Percentiles rank a stretch among this genome's conserved stretches.
Evolutionary conservation across 2,329 filamentous ascomycete species (phyloP).

Genomic region (Beauveria asiatica): DNA sequence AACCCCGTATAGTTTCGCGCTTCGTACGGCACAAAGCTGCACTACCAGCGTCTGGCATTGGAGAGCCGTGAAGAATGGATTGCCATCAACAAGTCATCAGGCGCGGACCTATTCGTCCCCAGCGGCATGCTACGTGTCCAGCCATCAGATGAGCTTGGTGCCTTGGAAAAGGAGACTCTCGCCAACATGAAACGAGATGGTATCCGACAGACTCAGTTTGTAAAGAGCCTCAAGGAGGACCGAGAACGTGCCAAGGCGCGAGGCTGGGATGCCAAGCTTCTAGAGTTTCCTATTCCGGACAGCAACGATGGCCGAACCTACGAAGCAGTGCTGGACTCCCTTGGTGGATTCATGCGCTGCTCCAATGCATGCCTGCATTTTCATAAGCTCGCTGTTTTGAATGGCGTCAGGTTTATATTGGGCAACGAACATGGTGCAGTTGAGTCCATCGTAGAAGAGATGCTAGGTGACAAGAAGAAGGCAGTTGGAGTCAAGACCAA

Average conservation of each 20-base stretch:
- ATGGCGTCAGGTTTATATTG: constrained; percentile 20
- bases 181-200: constrained; percentile 18
- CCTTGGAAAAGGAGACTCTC: constrained; percentile 18
- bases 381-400: constrained; percentile 14
- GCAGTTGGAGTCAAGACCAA: constrained; percentile 16
- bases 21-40: constrained; percentile 18
- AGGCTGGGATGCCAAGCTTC: constrained; percentile 18
- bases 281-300: constrained; percentile 18
- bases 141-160: constrained; percentile 14
- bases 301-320: constrained; percentile 9
- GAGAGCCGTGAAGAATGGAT: constrained; percentile 19
- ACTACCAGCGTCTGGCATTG: constrained; percentile 19
- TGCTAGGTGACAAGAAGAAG: constrained; percentile 11
- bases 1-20: constrained; percentile 16
- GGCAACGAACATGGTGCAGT: constrained; percentile 19
- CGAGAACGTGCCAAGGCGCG: constrained; percentile 13
- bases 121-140: constrained; percentile 21
- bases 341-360: constrained; percentile 18
- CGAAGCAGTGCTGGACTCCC: constrained; percentile 19
- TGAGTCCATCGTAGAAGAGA: constrained; percentile 16
- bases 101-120: constrained; percentile 14
- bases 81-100: constrained; percentile 12
- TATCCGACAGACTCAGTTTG: constrained; percentile 17
- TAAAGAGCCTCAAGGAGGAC: constrained; percentile 16
- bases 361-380: constrained; percentile 17